Percentiles rank a stretch among this genome's conserved stretches.
These are phyloP conservation scores for Coemansia sp. DNA, from an alignment of 192 early-diverging fungal genomes.

Conservation along the genomic window DNA sequence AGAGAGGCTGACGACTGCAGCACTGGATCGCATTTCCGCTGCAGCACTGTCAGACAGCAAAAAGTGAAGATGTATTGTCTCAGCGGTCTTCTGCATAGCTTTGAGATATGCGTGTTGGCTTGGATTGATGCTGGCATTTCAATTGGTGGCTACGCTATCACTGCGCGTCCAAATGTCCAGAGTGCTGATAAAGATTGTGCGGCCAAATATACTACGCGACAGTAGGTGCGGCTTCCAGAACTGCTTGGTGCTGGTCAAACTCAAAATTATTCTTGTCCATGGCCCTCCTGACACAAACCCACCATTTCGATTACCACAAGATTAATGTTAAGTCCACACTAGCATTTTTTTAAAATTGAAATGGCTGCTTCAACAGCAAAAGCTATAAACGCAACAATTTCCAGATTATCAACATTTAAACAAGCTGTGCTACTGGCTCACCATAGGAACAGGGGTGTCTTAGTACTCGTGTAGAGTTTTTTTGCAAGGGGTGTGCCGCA, in stretches of 20 bases:
- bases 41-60: neutral
- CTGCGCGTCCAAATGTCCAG: neutral
- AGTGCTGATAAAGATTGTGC: too few relatives aligned
- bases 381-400: neutral
- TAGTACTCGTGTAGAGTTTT: neutral
- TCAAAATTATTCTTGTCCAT: neutral
- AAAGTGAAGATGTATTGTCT: neutral
- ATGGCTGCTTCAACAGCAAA: neutral
- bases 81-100: neutral
- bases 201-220: neutral
- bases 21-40: conserved; percentile 19
- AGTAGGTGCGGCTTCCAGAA: neutral
- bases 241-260: neutral
- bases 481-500: neutral
- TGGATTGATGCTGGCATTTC: neutral
- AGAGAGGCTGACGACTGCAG: conserved; percentile 19
- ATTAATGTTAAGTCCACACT: neutral
- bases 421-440: neutral
- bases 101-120: neutral
- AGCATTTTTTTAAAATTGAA: too few relatives aligned
- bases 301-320: neutral
- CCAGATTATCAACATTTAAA: neutral
- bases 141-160: neutral
- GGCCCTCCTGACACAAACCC: too few relatives aligned
- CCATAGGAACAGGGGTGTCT: neutral